Evolutionary conservation across 2,329 filamentous ascomycete species (phyloP), one percentile per base, ranked within the genome.

Genomic region (Boeremia exigua): DNA sequence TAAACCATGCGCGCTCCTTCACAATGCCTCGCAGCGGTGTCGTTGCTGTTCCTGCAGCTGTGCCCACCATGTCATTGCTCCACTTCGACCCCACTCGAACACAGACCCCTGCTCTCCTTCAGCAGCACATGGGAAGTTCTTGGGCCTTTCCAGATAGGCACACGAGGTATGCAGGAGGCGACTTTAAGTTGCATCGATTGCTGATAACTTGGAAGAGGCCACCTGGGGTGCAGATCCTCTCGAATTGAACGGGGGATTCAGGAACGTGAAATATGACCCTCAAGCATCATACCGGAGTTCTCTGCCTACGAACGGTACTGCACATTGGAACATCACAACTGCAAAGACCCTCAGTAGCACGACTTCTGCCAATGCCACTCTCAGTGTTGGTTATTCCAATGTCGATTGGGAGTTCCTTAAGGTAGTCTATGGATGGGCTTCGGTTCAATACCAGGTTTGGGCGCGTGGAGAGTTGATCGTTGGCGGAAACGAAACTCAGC

Each of bases 191-290:
- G 40, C 28, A 43, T 4, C 48, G 3, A n/a, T 44, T 58, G 40
- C 60, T 72, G 40, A 68, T 52, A 32, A 15, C 36, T 46, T 23
- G 1, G 28, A 54, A 85, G 84, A 86, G 72, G 81, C 81, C 19
- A 74, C 81, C 25, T 86, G 84, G 84, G 83, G 83, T 34, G 79
- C 83, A 29, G 84, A 86, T 72, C 84, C 84, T 33, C 73, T 86
- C 36, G 83, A 85, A 60, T 71, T 70, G 49, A 60, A 77, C 48
- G 83, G 84, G 37, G 83, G 83, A 37, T 86, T 86, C 64, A 75
- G 72, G 51, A 70, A 69, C 32, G 70, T 85, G 28, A 60, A 71
- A 10, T 81, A 78, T 64, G 72, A 82, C 65, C 58, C 69, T 2
- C 59, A 75, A 15, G 74, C 76, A 29, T 67, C 57, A 1, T 86